A percentile compares a stretch with the other conserved stretches of the same genome.
These are phyloP conservation scores for Macroventuria anomochaeta DNA, from an alignment of 2,329 filamentous ascomycete genomes.

Conservation along the genomic window DNA sequence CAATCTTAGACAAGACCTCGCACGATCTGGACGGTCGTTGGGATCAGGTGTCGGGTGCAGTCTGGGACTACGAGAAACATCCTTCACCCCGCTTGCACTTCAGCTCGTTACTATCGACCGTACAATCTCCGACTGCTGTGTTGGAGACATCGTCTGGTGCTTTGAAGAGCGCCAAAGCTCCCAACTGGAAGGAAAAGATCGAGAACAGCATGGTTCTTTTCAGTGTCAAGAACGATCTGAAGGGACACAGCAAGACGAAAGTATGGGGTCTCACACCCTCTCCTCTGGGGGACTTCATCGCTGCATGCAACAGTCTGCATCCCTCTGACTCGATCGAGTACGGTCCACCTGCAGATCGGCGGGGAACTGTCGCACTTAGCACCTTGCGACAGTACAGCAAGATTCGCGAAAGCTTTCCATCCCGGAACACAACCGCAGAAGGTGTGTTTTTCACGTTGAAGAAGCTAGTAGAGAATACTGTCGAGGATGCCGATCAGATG, in stretches of 20 bases:
- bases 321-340: constrained; percentile 66
- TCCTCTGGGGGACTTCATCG: constrained; percentile 56
- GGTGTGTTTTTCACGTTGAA: constrained; percentile 42
- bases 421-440: constrained; percentile 37
- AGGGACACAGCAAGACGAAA: constrained; percentile 57
- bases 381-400: constrained; percentile 27
- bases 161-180: constrained; percentile 17
- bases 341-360: constrained; percentile 56
- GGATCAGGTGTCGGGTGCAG: constrained; percentile 48
- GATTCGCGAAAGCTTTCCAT: constrained; percentile 27
- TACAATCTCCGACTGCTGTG: constrained; percentile 39
- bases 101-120: constrained; percentile 46
- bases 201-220: constrained; percentile 51
- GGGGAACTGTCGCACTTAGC: constrained; percentile 47
- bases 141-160: constrained; percentile 33
- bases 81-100: constrained; percentile 42
- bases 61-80: constrained; percentile 39
- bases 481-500: constrained; percentile 34
- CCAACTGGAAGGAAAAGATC: constrained; percentile 53
- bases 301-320: constrained; percentile 60
- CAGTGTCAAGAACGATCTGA: constrained; percentile 58
- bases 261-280: constrained; percentile 61
- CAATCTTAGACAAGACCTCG: constrained; percentile 22
- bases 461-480: constrained; percentile 42
- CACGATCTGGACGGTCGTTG: constrained; percentile 52